Base-by-base conservation (phyloP, 1,284 basidiomycete genomes). In the Papiliotrema laurentii region DNA sequence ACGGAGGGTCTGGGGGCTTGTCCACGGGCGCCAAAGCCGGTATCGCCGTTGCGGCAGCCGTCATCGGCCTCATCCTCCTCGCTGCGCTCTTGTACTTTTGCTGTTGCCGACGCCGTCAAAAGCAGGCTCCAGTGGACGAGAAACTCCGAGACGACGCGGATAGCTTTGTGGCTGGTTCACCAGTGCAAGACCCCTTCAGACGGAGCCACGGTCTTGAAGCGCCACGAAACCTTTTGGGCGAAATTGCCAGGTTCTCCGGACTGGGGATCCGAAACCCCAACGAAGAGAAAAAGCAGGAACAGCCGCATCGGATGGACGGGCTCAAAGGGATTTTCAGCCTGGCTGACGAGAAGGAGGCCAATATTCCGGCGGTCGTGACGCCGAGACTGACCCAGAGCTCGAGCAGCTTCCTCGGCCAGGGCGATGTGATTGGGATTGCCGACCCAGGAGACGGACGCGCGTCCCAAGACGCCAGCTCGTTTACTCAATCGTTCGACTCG, bases 1-100 rank as follows among this genome's bases (percentile, higher is more conserved):
- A 51, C 7, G 22, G 35, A 16, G 43, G 40, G 27, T 36, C 51
- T 14, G 40, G 47, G n/a, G 68, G 68, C 21, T 58, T 73, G 2
- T 73, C 71, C 0, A 60, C 51, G 14, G 68, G 54, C 7, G 69
- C 60, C 30, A 72, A 71, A 49, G 70, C 74, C 35, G 72, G 67
- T 35, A 60, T 74, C 37, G 73, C 70, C 21, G 62, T 71, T 16
- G 63, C 61, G 18, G 54, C 74, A 22, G 73, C 72, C n/a, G 45
- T 71, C 3, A 40, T 69, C 33, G 56, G 60, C n/a, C 53, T 72
- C 9, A 45, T 69, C 13, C 51, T 65, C 5, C 54, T 74, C 1
- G 47, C 67, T 28, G 36, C 66, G 28, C 66, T 75, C 37, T 54
- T 70, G 38, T 58, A 58, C 43, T 68, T 66, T 60, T 72, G 69